These are phyloP conservation scores for Spencermartinsiella ligniputridi DNA, from an alignment of 1,139 yeast species.

Conservation along the genomic window DNA sequence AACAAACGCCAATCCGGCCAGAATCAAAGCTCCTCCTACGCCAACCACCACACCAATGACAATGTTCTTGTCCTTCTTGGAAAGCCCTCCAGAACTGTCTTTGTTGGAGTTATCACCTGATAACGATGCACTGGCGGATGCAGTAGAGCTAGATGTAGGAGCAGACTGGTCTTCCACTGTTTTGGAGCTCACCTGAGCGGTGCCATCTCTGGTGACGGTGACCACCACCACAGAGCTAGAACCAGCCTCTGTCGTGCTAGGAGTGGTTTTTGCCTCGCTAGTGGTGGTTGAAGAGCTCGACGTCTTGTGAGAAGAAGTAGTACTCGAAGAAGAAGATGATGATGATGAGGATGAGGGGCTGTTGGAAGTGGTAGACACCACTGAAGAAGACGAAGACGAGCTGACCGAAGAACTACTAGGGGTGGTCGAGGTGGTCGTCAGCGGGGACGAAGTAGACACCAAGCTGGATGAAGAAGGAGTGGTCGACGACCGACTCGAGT, in stretches of 20 bases:
- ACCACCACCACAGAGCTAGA: background rate
- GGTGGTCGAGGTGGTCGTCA: slow-evolving; percentile 6
- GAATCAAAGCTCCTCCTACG: slow-evolving; percentile 30
- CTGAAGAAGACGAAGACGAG: slow-evolving; percentile 4
- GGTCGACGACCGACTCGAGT: slow-evolving; percentile 9
- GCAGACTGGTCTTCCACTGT: slow-evolving; percentile 11
- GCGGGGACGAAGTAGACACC: slow-evolving; percentile 6
- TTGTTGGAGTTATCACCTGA: slow-evolving; percentile 13
- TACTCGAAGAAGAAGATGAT: slow-evolving; percentile 1
- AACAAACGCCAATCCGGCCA: slow-evolving; percentile 27
- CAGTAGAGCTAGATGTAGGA: slow-evolving; percentile 9
- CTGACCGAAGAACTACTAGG: slow-evolving; percentile 3
- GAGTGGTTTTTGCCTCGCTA: background rate
- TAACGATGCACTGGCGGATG: slow-evolving; percentile 17
- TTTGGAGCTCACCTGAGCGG: slow-evolving; percentile 5
- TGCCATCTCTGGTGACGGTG: background rate
- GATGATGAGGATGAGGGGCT: background rate
- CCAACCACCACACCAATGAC: slow-evolving; percentile 33
- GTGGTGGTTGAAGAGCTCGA: slow-evolving; percentile 6
- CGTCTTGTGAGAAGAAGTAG: slow-evolving; percentile 3
- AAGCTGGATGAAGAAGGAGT: slow-evolving; percentile 7
- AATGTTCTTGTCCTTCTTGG: slow-evolving; percentile 27
- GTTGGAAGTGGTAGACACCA: slow-evolving; percentile 3
- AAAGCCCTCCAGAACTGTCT: slow-evolving; percentile 22
- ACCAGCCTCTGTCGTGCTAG: slow-evolving; percentile 2